Evolutionary conservation across 2,329 filamentous ascomycete genomes (phyloP).

Genomic region (Colletotrichum sp.): DNA sequence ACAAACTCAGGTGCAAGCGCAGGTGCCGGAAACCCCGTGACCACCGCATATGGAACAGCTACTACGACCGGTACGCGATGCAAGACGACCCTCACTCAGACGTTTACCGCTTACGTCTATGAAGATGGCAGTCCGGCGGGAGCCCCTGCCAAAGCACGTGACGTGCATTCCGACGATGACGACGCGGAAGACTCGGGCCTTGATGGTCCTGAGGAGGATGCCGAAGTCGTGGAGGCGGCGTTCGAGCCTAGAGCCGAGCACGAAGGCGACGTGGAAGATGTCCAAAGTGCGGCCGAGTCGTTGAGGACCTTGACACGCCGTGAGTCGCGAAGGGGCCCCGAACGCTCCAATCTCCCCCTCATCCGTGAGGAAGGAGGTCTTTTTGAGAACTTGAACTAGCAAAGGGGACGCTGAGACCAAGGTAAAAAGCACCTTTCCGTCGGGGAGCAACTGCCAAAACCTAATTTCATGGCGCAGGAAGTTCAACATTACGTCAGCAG

Average conservation of each 20-base stretch:
- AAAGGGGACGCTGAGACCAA: not conserved
- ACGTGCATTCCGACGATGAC: not conserved
- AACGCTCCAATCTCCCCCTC: not conserved
- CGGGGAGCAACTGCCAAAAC: not conserved
- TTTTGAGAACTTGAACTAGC: not conserved
- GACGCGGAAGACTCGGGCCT: not conserved
- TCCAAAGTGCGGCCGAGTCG: not conserved
- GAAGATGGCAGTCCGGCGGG: constrained; percentile 10
- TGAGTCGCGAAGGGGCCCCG: not conserved
- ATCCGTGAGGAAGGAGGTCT: not conserved
- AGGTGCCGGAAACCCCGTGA: not conserved
- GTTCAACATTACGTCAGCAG: not conserved
- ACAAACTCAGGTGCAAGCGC: not conserved
- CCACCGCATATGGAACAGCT: constrained; percentile 12
- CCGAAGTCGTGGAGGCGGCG: not conserved
- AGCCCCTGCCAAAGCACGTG: not conserved
- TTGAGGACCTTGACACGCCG: not conserved
- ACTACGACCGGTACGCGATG: constrained; percentile 7
- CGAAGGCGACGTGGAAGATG: not conserved
- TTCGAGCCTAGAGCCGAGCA: not conserved
- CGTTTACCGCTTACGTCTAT: constrained; percentile 17
- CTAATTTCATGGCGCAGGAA: not conserved
- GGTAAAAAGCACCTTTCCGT: not conserved
- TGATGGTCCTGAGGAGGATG: not conserved
- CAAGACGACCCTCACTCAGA: constrained; percentile 19